phyloP scores from a whole-genome alignment of 768 basidiomycete species.

The Boletus rubroflammeus region DNA sequence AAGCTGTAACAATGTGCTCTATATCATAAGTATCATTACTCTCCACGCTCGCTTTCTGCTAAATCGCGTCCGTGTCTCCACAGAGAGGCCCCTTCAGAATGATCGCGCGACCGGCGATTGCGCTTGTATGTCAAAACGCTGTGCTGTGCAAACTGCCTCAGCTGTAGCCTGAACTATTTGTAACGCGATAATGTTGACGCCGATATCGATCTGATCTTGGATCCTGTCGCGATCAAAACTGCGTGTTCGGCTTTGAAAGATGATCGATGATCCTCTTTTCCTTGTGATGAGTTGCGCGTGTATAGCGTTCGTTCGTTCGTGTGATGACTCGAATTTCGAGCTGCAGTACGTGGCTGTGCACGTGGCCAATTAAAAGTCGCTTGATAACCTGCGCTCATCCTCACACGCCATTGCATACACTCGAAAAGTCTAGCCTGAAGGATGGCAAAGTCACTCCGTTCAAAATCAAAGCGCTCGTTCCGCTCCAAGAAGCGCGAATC shows the following conservation, averaged over 20 bases:
- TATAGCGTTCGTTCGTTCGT: background rate
- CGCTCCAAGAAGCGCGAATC: constrained; percentile 73
- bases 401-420: background rate
- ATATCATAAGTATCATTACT: constrained; percentile 72
- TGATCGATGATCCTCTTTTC: background rate
- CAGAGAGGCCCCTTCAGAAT: constrained; percentile 73
- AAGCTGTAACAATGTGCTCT: constrained; percentile 94
- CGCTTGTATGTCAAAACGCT: constrained; percentile 2
- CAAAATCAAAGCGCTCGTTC: constrained; percentile 76
- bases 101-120: constrained; percentile 4
- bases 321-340: background rate
- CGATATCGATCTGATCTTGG: constrained; percentile 6
- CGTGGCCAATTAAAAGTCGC: background rate
- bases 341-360: constrained; percentile 7
- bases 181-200: constrained; percentile 2
- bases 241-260: background rate
- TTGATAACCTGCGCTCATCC: background rate
- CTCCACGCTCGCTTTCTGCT: constrained; percentile 4
- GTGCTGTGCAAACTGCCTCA: background rate
- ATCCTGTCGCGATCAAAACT: background rate
- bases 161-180: constrained; percentile 7
- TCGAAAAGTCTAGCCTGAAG: background rate
- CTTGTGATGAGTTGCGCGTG: background rate
- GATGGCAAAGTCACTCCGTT: constrained; percentile 80
- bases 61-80: constrained; percentile 32